phyloP scores from a whole-genome alignment of 345 rosid genomes.

The Boechera divaricarpa region DNA sequence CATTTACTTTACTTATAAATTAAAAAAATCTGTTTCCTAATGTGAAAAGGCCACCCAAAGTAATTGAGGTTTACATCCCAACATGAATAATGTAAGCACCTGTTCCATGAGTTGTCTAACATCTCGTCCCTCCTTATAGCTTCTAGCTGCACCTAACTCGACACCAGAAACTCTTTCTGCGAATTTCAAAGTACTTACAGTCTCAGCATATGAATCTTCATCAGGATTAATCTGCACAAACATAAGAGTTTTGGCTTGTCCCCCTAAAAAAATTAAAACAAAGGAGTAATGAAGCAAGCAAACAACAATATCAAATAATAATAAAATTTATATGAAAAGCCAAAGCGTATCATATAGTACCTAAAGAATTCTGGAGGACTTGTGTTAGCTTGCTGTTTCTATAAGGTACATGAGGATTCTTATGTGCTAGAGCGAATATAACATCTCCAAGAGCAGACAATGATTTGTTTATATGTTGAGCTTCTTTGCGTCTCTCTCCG shows the following conservation, averaged over 20 bases:
- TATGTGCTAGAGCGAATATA: conserved; percentile 81
- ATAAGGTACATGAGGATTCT: conserved; percentile 81
- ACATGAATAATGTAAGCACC: conserved; percentile 43
- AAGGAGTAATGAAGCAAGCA: not conserved
- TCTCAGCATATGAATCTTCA: conserved; percentile 81
- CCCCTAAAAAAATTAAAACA: conserved; percentile 53
- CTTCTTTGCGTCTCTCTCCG: conserved; percentile 91
- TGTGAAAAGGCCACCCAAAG: too few species aligned
- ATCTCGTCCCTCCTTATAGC: conserved; percentile 80
- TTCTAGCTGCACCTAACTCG: conserved; percentile 89
- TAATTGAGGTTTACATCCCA: not conserved
- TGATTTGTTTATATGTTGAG: conserved; percentile 92
- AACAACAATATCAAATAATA: not conserved
- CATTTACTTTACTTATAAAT: too few species aligned
- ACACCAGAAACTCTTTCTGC: conserved; percentile 95
- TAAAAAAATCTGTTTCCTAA: too few species aligned
- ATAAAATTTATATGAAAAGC: not conserved
- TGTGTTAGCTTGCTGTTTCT: conserved; percentile 96
- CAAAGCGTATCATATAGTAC: conserved; percentile 42
- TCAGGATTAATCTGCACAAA: conserved; percentile 97
- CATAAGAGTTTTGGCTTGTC: conserved; percentile 94
- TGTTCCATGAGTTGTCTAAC: conserved; percentile 85
- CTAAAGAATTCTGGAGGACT: conserved; percentile 92
- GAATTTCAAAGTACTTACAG: conserved; percentile 84
- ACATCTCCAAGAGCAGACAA: conserved; percentile 95